These are phyloP conservation scores for Nothophoma quercina DNA, from an alignment of 2,329 filamentous ascomycete genomes.

Conservation along the genomic window DNA sequence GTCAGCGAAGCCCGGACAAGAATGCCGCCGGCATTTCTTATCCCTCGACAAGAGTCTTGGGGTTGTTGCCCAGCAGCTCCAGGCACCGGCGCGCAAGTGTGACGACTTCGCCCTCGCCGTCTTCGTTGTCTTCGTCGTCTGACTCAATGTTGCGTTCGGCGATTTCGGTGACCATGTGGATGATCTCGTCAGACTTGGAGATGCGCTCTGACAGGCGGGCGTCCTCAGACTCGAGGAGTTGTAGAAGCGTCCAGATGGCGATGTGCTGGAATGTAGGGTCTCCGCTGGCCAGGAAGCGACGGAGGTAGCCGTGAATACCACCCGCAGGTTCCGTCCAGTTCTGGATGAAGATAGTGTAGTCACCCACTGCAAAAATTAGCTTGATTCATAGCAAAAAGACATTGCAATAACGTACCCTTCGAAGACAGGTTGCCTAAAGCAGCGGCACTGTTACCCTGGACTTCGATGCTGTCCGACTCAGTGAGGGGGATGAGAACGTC, in stretches of 20 bases:
- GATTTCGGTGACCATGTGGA: slow-evolving; percentile 90
- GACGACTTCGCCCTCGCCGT: slow-evolving; percentile 92
- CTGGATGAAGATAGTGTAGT: slow-evolving; percentile 94
- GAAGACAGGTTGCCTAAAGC: slow-evolving; percentile 95
- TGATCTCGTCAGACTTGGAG: slow-evolving; percentile 87
- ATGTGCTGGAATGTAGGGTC: slow-evolving; percentile 99
- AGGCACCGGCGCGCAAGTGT: slow-evolving; percentile 88
- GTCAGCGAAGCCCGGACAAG: slow-evolving; percentile 34
- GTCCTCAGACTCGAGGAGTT: slow-evolving; percentile 95
- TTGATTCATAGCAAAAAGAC: slow-evolving; percentile 10
- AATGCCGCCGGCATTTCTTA: slow-evolving; percentile 49
- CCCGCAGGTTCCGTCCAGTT: slow-evolving; percentile 93
- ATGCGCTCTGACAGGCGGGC: slow-evolving; percentile 87
- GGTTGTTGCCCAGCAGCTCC: slow-evolving; percentile 80
- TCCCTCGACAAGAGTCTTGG: slow-evolving; percentile 83
- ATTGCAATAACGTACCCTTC: slow-evolving; percentile 71
- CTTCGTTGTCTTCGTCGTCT: slow-evolving; percentile 85
- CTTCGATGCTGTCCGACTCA: slow-evolving; percentile 93
- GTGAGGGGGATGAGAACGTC: slow-evolving; percentile 96
- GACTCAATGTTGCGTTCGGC: slow-evolving; percentile 88
- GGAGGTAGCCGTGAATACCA: slow-evolving; percentile 94
- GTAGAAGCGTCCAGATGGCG: slow-evolving; percentile 95
- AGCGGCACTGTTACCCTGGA: slow-evolving; percentile 97
- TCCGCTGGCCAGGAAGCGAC: slow-evolving; percentile 89
- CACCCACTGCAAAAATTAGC: slow-evolving; percentile 72